Evolutionary conservation across 805 yeast species (phyloP), one percentile per base, ranked within the genome.

Genomic region (Pichia exigua): DNA sequence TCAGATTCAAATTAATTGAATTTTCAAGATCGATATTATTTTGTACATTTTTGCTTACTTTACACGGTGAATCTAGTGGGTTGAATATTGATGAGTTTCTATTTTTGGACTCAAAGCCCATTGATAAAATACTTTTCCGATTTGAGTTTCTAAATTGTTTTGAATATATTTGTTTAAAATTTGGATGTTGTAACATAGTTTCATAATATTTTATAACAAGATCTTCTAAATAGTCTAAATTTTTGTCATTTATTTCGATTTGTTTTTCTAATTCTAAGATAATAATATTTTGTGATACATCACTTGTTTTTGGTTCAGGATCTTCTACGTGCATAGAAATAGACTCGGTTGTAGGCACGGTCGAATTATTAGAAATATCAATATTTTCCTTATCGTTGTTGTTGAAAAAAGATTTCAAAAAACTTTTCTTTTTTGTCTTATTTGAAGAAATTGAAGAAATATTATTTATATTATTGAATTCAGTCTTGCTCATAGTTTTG

Each of bases 171-270:
- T 57, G 56, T 42, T 57, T 61, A 49, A 58, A 56, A 11, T 46
- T 35, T 30, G 55, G 57, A 15, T 49, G 40, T n/a, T 48, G 46
- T 17, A 52, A 52, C 18, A 63, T 38, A 54, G 66, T 75, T 59
- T 82, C 85, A 45, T 83, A 76, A 61, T 86, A 91, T 57, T 81
- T 85, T 27, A 84, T 75, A 2, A 86, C 81, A 61, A 89, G 71
- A 2, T 88, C 88, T 64, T 88, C 81, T 51, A 86, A 65, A 10
- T 83, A 69, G 65, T 85, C 92, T 53, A 81, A 73, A 57, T 81
- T 51, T 0, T 39, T 75, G 13, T 59, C 61, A 10, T 54, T 48
- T 3, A 50, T 35, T 24, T 13, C 26, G 13, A 54, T 28, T 7
- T 44, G 27, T 5, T 42, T 42, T 20, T 54, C 57, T 13, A 54